Evolutionary conservation across 2,329 filamentous ascomycete species (phyloP), one percentile per base, ranked within the genome.

Genomic region (Davidsoniella australis): DNA sequence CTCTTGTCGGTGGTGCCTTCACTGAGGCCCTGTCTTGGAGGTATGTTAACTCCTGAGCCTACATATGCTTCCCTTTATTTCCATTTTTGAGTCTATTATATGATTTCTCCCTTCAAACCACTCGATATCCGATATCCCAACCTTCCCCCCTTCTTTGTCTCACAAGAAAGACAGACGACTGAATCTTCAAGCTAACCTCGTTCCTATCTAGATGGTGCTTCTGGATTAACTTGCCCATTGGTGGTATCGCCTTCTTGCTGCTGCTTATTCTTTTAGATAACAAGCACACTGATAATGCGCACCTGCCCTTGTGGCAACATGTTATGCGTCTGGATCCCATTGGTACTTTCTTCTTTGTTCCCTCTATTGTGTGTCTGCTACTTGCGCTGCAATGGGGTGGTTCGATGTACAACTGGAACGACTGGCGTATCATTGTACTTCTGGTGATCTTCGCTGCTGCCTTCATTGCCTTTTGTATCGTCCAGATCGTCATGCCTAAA

Each of bases 371-470:
- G 12, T 76, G 69, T 54, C 70, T 81, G 37, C 61, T 82, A 2
- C 63, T 82, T 4, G 77, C 77, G 1, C 64, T 82, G 33, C 73
- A 81, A 56, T 81, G 76, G 76, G 75, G 75, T 47, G 75, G 75
- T 3, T 66, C 67, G 2, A 66, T 60, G 2, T 73, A 76, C 55
- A 54, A 63, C 0, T 79, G 75, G 75, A 62, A 58, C 38, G 66
- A 63, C 54, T 70, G 69, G 63, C 68, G 69, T 41, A 68, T 76
- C 48, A 68, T 78, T 45, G 55, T 70, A 6, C 63, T 78, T n/a
- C 66, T 78, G 7, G 63, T 68, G 41, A 54, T 75, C 8, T 76
- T 73, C 51, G 70, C 57, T 1, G 56, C 70, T 14, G 63, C 68
- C 2, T 63, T 66, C 9, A 50, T 68, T 33, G 65, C 63, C 4